These are phyloP conservation scores for Bonia amplexicaulis DNA, from an alignment of 176 grass and related monocot species.

Conservation along the genomic window DNA sequence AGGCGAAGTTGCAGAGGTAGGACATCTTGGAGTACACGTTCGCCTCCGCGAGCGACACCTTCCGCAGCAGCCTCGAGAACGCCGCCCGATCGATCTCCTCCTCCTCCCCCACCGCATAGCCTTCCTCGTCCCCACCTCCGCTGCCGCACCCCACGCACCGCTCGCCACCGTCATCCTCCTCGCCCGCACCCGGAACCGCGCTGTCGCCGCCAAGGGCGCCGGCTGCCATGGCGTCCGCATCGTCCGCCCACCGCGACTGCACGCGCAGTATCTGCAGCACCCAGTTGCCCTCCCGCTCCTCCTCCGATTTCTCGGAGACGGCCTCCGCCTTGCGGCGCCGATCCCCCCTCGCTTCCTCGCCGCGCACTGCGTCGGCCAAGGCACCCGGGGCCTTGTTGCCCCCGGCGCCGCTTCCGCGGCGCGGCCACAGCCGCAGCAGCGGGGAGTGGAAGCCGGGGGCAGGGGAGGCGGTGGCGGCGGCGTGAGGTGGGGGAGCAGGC, in stretches of 20 bases:
- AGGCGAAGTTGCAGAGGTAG: constrained; percentile 75
- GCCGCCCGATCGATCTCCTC: constrained; percentile 51
- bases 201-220: neutral
- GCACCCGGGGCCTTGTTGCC: neutral
- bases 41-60: constrained; percentile 57
- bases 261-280: constrained; percentile 83
- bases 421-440: constrained; percentile 39
- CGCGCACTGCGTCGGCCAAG: neutral
- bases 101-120: neutral
- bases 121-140: constrained; percentile 18
- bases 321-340: neutral
- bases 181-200: neutral
- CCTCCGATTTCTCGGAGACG: neutral
- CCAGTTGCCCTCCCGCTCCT: constrained; percentile 48
- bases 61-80: constrained; percentile 67
- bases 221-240: constrained; percentile 27
- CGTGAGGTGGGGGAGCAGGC: neutral
- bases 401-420: neutral
- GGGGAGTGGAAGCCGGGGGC: neutral
- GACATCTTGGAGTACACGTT: constrained; percentile 66
- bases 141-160: neutral
- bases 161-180: neutral
- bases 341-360: constrained; percentile 10
- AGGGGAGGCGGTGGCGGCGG: neutral
- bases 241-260: constrained; percentile 45